Evolutionary conservation across 2,329 filamentous ascomycete genomes (phyloP).

Genomic region (Chalaropsis ovoidea): DNA sequence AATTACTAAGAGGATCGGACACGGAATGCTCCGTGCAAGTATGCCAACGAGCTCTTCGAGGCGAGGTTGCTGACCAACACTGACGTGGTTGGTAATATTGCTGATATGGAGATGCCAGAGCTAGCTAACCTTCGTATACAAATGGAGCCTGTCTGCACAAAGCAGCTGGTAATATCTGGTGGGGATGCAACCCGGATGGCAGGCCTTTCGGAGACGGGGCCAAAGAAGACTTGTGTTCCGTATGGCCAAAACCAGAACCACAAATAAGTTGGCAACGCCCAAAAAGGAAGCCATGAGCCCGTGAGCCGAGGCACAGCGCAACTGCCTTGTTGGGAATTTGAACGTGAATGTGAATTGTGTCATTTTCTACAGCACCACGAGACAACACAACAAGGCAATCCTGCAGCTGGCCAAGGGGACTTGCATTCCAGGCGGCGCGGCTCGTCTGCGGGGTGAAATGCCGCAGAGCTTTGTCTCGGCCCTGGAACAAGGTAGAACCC

Average conservation of each 20-base stretch:
- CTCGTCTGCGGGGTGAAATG: not conserved
- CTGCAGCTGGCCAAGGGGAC: not conserved
- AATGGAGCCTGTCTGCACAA: not conserved
- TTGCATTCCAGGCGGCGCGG: not conserved
- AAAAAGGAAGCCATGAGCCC: not conserved
- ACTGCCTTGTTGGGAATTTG: not conserved
- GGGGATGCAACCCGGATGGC: not conserved
- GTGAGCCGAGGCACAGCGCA: constrained; percentile 5
- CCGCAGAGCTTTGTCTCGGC: not conserved
- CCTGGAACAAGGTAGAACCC: constrained; percentile 1
- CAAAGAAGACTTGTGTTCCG: not conserved
- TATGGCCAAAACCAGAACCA: not conserved
- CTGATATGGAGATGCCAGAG: no score
- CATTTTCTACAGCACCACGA: not conserved
- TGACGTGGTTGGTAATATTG: no score
- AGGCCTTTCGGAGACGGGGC: not conserved
- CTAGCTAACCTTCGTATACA: not conserved
- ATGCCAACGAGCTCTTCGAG: not conserved
- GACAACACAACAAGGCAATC: not conserved
- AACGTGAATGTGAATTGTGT: constrained; percentile 3
- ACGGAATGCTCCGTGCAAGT: no score
- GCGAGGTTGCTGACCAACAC: not conserved
- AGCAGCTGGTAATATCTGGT: not conserved
- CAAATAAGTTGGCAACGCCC: not conserved
- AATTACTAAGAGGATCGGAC: no score